A percentile compares a stretch with the other conserved stretches of the same genome.
Evolutionary conservation across 1,139 yeast genomes (phyloP).

Genomic region (Hyphopichia wangnamkhiaoensis): DNA sequence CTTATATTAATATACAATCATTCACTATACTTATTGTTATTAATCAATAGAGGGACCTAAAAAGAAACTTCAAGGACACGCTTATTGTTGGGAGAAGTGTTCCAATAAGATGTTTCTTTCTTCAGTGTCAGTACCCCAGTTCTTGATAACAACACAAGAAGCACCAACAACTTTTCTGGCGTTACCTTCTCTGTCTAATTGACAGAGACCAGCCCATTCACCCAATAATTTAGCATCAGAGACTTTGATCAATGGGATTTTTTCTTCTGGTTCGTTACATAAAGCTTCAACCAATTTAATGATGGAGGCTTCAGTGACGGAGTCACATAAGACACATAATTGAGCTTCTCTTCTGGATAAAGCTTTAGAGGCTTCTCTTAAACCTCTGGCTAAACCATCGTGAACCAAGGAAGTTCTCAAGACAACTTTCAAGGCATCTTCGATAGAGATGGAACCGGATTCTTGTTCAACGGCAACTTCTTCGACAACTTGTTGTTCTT

Average conservation of each 20-base stretch:
- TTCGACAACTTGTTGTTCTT: slow-evolving; percentile 83
- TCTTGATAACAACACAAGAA: slow-evolving; percentile 98
- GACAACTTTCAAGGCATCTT: slow-evolving; percentile 98
- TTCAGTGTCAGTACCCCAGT: slow-evolving; percentile 99
- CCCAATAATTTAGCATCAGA: slow-evolving; percentile 99
- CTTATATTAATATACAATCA: slow-evolving; percentile 13
- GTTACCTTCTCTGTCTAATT: slow-evolving; percentile 99
- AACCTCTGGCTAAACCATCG: slow-evolving; percentile 99
- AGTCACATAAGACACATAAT: slow-evolving; percentile 95
- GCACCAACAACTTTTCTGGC: slow-evolving; percentile 99
- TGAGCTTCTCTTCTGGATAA: slow-evolving; percentile 97
- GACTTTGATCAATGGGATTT: slow-evolving; percentile 98
- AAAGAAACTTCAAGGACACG: not conserved
- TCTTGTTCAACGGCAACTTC: slow-evolving; percentile 82
- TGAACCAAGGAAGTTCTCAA: slow-evolving; percentile 97
- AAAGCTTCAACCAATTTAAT: slow-evolving; percentile 98
- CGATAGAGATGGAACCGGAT: slow-evolving; percentile 89
- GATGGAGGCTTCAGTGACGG: slow-evolving; percentile 97
- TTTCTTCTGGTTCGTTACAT: slow-evolving; percentile 96
- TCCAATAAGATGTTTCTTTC: slow-evolving; percentile 97
- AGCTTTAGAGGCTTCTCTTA: slow-evolving; percentile 99
- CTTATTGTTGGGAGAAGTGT: slow-evolving; percentile 89
- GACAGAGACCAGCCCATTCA: slow-evolving; percentile 99
- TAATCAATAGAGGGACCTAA: not conserved
- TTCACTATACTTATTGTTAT: slow-evolving; percentile 8